These are phyloP conservation scores for Paramecium sexaurelia DNA, from an alignment of 73 alveolate genomes.

Conservation along the genomic window DNA sequence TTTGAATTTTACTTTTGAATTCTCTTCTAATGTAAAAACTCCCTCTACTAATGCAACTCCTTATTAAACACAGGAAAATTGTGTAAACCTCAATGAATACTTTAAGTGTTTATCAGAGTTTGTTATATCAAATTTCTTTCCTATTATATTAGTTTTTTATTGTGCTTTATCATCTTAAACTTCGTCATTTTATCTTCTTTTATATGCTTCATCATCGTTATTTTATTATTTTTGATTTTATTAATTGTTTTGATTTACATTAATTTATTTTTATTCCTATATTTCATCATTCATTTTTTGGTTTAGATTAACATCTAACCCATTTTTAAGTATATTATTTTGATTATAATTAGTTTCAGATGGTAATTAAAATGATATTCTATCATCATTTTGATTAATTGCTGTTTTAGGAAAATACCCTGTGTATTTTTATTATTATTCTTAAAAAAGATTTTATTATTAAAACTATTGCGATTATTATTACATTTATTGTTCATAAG, in stretches of 20 bases:
- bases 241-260: background rate
- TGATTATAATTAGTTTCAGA: background rate
- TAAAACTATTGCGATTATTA: background rate
- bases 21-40: background rate
- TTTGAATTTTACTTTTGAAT: background rate
- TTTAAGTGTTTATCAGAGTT: slow-evolving; percentile 14
- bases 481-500: background rate
- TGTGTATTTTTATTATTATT: background rate
- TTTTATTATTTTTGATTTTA: no score
- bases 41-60: slow-evolving; percentile 7
- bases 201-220: no score
- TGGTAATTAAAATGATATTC: background rate
- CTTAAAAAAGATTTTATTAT: background rate
- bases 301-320: background rate
- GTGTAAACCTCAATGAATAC: background rate
- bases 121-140: background rate
- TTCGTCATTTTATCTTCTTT: no score
- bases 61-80: background rate
- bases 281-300: no score
- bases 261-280: background rate
- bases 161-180: background rate
- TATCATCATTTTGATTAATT: background rate
- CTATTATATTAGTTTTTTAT: background rate
- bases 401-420: background rate
- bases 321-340: background rate